A percentile compares a stretch with the other conserved stretches of the same genome.
phyloP scores from a whole-genome alignment of 2,329 filamentous ascomycete species.

The Reticulascus tulasneorum region DNA sequence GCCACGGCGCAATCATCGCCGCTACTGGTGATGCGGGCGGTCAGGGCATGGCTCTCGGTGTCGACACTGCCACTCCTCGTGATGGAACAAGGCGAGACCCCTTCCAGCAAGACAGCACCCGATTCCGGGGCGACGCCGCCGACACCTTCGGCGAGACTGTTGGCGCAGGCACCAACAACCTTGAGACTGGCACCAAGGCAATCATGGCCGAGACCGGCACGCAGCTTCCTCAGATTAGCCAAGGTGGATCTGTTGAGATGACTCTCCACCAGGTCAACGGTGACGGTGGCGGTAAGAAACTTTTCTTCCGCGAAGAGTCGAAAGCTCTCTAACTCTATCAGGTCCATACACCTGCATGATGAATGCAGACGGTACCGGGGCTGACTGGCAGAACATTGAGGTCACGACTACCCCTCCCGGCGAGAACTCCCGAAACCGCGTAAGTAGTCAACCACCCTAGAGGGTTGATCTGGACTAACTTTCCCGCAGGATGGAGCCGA shows the following conservation, averaged over 20 bases:
- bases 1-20: conserved; percentile 56
- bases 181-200: conserved; percentile 51
- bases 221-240: conserved; percentile 54
- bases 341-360: conserved; percentile 61
- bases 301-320: background rate
- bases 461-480: conserved; percentile 2
- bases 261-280: conserved; percentile 65
- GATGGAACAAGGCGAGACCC: conserved; percentile 57
- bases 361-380: conserved; percentile 54
- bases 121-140: conserved; percentile 51
- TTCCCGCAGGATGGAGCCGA: conserved; percentile 28
- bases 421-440: conserved; percentile 42
- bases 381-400: conserved; percentile 47
- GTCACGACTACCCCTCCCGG: conserved; percentile 53
- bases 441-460: conserved; percentile 4
- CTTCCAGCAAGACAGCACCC: conserved; percentile 62
- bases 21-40: conserved; percentile 57
- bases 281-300: conserved; percentile 53
- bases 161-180: conserved; percentile 50
- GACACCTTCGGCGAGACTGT: conserved; percentile 57
- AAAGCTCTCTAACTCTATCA: conserved; percentile 16
- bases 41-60: conserved; percentile 44
- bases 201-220: conserved; percentile 56
- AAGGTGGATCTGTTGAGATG: conserved; percentile 55
- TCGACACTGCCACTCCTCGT: conserved; percentile 55